Evolutionary conservation across 2,329 filamentous ascomycete genomes (phyloP).

Genomic region (Aureobasidium sp.): DNA sequence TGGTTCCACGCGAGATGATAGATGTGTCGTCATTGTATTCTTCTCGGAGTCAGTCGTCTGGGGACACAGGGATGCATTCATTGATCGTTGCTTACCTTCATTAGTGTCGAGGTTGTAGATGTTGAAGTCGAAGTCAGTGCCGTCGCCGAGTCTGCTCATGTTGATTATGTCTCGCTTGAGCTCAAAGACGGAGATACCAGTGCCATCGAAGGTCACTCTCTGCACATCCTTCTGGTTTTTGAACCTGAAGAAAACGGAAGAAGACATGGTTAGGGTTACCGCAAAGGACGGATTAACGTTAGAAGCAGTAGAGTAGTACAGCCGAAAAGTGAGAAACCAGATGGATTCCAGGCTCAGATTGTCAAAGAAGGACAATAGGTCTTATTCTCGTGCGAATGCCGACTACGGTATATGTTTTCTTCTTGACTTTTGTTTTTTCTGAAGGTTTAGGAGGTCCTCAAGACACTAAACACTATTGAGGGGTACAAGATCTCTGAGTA

Average conservation of each 20-base stretch:
- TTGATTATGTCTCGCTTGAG: constrained; percentile 97
- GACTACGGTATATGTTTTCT: constrained; percentile 15
- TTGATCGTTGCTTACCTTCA: constrained; percentile 59
- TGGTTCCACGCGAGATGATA: constrained; percentile 93
- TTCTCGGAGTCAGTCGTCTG: constrained; percentile 34
- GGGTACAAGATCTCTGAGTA: constrained; percentile 13
- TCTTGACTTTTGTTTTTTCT: constrained; percentile 11
- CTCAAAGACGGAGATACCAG: constrained; percentile 96
- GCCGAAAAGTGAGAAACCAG: constrained; percentile 10
- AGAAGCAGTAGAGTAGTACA: constrained; percentile 3
- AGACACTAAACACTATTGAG: constrained; percentile 12
- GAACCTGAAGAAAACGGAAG: constrained; percentile 99
- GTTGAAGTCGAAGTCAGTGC: constrained; percentile 89
- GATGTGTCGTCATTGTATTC: constrained; percentile 97
- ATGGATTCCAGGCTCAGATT: constrained; percentile 15
- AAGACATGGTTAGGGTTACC: constrained; percentile 58
- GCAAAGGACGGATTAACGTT: constrained; percentile 1
- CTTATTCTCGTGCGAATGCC: constrained; percentile 15
- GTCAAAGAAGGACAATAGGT: constrained; percentile 17
- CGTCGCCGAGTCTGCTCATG: constrained; percentile 88
- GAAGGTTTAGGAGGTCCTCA: constrained; percentile 12
- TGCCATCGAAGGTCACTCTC: constrained; percentile 93
- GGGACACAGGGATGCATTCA: neutral
- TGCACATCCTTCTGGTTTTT: constrained; percentile 96
- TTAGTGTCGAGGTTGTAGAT: constrained; percentile 89